Evolutionary conservation across 495 filamentous ascomycete species (phyloP).

Genomic region (Collariella sp.): DNA sequence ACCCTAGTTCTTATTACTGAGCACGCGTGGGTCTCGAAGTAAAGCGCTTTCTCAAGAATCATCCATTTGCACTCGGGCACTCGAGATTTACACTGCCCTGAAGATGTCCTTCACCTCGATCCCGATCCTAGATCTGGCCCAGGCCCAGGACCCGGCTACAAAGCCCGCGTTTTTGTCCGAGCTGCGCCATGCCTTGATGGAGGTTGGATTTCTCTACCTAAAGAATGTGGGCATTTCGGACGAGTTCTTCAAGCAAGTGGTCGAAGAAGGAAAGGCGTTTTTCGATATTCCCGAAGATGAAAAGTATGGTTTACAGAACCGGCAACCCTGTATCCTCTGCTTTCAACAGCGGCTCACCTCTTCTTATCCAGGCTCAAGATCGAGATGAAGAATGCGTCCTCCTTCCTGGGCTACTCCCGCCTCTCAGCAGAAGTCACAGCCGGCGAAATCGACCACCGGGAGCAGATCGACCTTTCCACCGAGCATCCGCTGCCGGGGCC

Average conservation of each 20-base stretch:
- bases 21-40: not conserved
- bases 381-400: constrained; percentile 79
- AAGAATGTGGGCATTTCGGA: constrained; percentile 70
- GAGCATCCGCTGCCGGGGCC: constrained; percentile 59
- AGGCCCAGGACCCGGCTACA: constrained; percentile 52
- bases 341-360: not conserved
- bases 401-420: constrained; percentile 54
- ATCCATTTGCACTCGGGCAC: too few species aligned
- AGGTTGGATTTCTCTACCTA: constrained; percentile 91
- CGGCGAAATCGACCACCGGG: constrained; percentile 57
- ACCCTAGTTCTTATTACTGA: not conserved
- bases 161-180: constrained; percentile 65
- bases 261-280: constrained; percentile 58
- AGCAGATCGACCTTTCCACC: constrained; percentile 85
- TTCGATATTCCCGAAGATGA: constrained; percentile 78
- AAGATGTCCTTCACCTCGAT: constrained; percentile 63
- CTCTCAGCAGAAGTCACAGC: constrained; percentile 56
- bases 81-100: too few species aligned
- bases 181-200: constrained; percentile 71
- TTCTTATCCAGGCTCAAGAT: constrained; percentile 55
- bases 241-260: constrained; percentile 57
- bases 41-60: not conserved
- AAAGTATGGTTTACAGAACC: constrained; percentile 47
- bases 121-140: constrained; percentile 72
- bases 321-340: not conserved